phyloP scores from a whole-genome alignment of 768 basidiomycete genomes.

The Nidularia sp. region DNA sequence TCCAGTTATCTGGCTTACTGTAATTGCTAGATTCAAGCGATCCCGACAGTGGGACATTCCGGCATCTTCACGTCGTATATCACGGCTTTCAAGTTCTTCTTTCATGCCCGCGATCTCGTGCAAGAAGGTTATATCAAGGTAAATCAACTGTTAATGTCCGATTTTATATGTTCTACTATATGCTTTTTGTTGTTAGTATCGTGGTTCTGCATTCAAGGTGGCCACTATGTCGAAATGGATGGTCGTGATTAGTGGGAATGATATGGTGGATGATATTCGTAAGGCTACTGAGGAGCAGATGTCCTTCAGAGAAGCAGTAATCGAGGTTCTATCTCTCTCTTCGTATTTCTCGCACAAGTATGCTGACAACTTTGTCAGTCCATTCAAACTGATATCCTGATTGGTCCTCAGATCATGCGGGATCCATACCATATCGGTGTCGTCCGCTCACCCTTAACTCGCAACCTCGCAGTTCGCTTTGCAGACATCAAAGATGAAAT shows the following conservation, averaged over 20 bases:
- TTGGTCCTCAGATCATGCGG: conserved; percentile 18
- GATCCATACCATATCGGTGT: conserved; percentile 13
- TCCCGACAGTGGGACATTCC: conserved; percentile 9
- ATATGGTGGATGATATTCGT: conserved; percentile 27
- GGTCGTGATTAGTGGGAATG: conserved; percentile 20
- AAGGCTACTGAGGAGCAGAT: conserved; percentile 23
- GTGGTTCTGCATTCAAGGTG: neutral
- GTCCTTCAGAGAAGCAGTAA: conserved; percentile 9
- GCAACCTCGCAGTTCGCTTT: conserved; percentile 24
- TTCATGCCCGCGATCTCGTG: conserved; percentile 5
- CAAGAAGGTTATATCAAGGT: conserved; percentile 13
- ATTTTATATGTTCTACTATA: neutral
- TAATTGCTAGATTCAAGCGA: conserved; percentile 5
- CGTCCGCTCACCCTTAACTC: conserved; percentile 12
- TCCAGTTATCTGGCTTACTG: neutral
- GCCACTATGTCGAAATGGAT: conserved; percentile 21
- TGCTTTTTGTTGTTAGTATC: neutral
- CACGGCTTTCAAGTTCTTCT: conserved; percentile 4
- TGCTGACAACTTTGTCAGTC: conserved; percentile 15
- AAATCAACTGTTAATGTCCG: neutral
- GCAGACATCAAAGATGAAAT: conserved; percentile 31
- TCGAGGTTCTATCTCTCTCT: neutral
- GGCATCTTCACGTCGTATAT: conserved; percentile 8
- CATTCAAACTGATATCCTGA: conserved; percentile 22
- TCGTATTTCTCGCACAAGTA: neutral